Percentiles rank a stretch among this genome's conserved stretches.
phyloP scores from a whole-genome alignment of 345 rosid genomes.

The Eucalyptus virginea region DNA sequence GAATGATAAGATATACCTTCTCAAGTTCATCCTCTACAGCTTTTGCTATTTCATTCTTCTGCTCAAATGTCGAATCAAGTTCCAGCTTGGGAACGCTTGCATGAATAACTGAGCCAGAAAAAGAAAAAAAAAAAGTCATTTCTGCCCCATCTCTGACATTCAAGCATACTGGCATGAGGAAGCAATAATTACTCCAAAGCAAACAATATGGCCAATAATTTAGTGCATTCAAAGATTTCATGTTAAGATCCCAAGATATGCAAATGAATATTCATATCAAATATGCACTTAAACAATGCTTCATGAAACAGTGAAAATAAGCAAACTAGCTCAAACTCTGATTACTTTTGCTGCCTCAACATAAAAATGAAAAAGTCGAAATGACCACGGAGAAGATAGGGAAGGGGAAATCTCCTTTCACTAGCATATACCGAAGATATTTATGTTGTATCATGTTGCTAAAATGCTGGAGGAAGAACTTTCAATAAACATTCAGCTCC shows the following conservation, averaged over 20 bases:
- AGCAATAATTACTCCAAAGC: background rate
- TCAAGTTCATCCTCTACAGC: constrained; percentile 50
- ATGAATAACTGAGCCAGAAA: constrained; percentile 25
- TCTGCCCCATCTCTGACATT: background rate
- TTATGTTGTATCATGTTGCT: background rate
- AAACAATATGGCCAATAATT: background rate
- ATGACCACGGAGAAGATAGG: background rate
- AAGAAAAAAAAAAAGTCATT: background rate
- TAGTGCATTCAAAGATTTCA: background rate
- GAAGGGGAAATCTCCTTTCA: background rate
- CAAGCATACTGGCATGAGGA: background rate
- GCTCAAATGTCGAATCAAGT: constrained; percentile 46
- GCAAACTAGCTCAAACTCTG: background rate
- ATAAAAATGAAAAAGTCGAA: background rate
- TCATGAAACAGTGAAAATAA: background rate
- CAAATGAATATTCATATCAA: background rate
- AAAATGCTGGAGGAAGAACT: background rate
- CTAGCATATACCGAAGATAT: background rate
- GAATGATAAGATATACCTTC: constrained; percentile 16
- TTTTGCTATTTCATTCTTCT: constrained; percentile 50
- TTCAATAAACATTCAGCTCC: background rate
- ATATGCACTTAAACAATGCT: background rate
- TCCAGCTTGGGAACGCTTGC: constrained; percentile 55
- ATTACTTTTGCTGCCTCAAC: background rate
- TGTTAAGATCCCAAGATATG: background rate